Evolutionary conservation across 192 early-diverging fungal genomes (phyloP).

Genomic region (Rhizoclosmatium sp.): DNA sequence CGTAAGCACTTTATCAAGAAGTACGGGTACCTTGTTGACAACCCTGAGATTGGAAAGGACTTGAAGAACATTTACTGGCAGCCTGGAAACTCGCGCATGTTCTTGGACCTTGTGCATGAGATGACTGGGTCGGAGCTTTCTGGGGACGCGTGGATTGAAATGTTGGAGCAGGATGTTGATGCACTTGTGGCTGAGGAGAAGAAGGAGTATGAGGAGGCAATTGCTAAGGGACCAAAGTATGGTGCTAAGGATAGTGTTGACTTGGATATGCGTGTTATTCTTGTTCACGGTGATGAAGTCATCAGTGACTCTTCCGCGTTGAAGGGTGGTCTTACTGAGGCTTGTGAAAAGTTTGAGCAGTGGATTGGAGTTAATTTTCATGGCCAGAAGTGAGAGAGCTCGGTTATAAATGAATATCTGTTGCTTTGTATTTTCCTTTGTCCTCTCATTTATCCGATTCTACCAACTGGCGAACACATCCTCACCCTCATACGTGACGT

Average conservation of each 20-base stretch:
- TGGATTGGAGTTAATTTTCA: conserved; percentile 42
- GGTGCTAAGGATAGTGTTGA: conserved; percentile 39
- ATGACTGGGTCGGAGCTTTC: conserved; percentile 42
- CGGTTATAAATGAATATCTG: too few species aligned
- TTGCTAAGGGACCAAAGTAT: conserved; percentile 41
- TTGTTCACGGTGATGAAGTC: conserved; percentile 49
- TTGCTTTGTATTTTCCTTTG: neutral
- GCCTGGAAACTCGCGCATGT: conserved; percentile 43
- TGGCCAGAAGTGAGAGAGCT: neutral
- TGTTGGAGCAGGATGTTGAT: conserved; percentile 40
- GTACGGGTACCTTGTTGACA: conserved; percentile 50
- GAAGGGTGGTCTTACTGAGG: conserved; percentile 32
- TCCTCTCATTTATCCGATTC: neutral
- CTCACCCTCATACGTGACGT: conserved; percentile 20
- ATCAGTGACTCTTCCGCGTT: conserved; percentile 33
- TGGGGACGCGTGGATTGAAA: conserved; percentile 45
- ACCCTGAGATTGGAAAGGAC: conserved; percentile 40
- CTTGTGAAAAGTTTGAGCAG: conserved; percentile 37
- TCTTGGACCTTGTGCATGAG: conserved; percentile 45
- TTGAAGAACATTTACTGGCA: conserved; percentile 44
- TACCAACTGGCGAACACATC: conserved; percentile 20
- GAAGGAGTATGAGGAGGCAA: conserved; percentile 39
- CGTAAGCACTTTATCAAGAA: conserved; percentile 44
- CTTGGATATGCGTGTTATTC: conserved; percentile 44
- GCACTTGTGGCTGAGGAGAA: conserved; percentile 34